Conservation (phyloP, 257 asterid genomes). For the Linderniella brevidens region DNA sequence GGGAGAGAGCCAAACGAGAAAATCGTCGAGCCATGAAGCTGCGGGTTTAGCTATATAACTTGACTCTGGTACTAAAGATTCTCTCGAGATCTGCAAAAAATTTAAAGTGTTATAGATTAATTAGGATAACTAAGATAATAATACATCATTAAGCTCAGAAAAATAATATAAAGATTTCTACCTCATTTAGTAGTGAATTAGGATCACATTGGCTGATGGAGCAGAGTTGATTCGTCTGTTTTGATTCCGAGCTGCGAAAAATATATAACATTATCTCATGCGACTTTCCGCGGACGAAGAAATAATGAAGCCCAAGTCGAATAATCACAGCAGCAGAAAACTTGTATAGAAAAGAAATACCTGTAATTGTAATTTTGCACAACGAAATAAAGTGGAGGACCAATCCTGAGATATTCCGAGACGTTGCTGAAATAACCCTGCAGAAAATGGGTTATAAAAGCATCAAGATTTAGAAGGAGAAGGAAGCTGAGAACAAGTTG, state of each 20-base stretch:
- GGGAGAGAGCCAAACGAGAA: constrained; percentile 93
- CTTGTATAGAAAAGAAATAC: constrained; percentile 15
- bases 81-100: constrained; percentile 68
- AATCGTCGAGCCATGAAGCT: constrained; percentile 98
- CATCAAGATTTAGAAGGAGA: constrained; percentile 8
- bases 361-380: constrained; percentile 85
- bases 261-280: constrained; percentile 6
- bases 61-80: constrained; percentile 72
- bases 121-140: neutral
- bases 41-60: constrained; percentile 98
- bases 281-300: neutral
- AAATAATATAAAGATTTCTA: constrained; percentile 11
- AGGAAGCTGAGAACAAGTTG: neutral
- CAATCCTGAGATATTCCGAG: constrained; percentile 74
- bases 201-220: constrained; percentile 94
- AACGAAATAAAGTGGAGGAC: constrained; percentile 93
- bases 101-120: neutral
- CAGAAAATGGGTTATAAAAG: constrained; percentile 12
- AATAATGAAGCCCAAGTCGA: neutral
- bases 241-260: constrained; percentile 66
- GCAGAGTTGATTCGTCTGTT: constrained; percentile 82
- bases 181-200: constrained; percentile 88
- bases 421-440: constrained; percentile 82
- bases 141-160: neutral
- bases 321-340: neutral